Evolutionary conservation across 2,329 filamentous ascomycete genomes (phyloP), one percentile per base, ranked within the genome.

Genomic region (Colletotrichum coccodes): DNA sequence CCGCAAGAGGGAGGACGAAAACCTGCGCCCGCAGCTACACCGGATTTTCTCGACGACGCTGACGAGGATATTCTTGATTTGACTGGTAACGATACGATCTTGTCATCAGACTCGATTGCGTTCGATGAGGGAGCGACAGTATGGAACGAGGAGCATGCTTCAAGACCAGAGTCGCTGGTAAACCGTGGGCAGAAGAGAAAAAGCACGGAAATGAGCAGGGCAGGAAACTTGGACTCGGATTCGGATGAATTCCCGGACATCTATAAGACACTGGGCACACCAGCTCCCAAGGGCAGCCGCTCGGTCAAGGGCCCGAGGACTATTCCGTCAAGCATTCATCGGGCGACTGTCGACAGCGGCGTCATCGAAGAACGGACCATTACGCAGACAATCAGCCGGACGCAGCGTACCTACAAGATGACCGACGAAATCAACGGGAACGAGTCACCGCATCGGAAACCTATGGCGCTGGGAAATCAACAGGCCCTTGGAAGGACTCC

Each of bases 211-310:
- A 83, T 86, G 28, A 81, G 73, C 68, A 80, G 77, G 66, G 71
- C 70, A 40, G 63, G 64, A 9, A 73, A 76, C 30, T 76, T 79
- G 14, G 75, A 76, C 16, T 77, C 75, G 18, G 77, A 80, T 4
- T 76, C 83, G 16, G 83, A 84, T 38, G 82, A 85, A 21, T 89
- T 87, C 52, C 86, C 85, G 0, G 87, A 90, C 70, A 84, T 90
- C 8, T 83, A 85, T 70, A 80, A 87, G 54, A 77, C 85, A 54
- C 75, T 83, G 12, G 84, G 81, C 32, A 83, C 81, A 54, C 79
- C 77, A 11, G 79, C 76, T 14, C 74, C 76, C 30, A 76, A 74
- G 53, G 74, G 68, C 14, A 60, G 58, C 49, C 16, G 79, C 79
- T 47, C 80, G 77, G 18, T 72, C 73, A 63, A 73, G 60, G 38